Base-by-base conservation (phyloP, 2,329 filamentous ascomycete genomes). In the Fusarium lyarnte region DNA sequence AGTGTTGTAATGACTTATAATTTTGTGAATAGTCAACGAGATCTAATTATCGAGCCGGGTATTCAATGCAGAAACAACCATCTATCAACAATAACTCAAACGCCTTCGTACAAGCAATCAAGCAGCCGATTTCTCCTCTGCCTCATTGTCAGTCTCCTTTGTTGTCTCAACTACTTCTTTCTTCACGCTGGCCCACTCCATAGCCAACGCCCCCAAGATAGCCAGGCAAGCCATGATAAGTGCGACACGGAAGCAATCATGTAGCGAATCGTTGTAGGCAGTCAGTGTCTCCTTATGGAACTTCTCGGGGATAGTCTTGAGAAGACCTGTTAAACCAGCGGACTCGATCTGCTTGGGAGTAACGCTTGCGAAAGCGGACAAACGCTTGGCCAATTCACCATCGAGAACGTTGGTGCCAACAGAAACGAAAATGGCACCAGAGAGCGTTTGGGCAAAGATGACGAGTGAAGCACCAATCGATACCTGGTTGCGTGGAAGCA, bases 181-280 rank as follows among this genome's bases (percentile, higher is more conserved):
- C 33, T 66, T 66, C 33, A 66, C 61, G 25, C 45, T 62, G 9
- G 29, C 33, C 45, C 19, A 66, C 17, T 36, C 45, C 33, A 61
- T 47, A 27, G 11, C 12, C 27, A 52, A 29, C 31, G 84, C 82
- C 2, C 86, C 88, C 29, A 90, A 45, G 17, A 90, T 82, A 9
- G 83, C 85, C 11, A 89, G 52, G 12, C 81, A 80, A 3, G 84
- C 82, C 66, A 88, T 79, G 0, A 87, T 86, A 11, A 88, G 81
- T 5, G 83, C 84, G 9, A 91, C 85, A 61, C 88, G 87, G 76
- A 89, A 91, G 85, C 85, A 66, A 84, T 78, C 6, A 38, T 82
- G 84, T 14, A 92, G 74, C 0, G 88, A 85, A 12, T 79, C 72
- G 73, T 91, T 91, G 80, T 92, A 92, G 1, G 86, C 87, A 14